phyloP scores from a whole-genome alignment of 179 eudicot species.

The Gypsophila paniculata region DNA sequence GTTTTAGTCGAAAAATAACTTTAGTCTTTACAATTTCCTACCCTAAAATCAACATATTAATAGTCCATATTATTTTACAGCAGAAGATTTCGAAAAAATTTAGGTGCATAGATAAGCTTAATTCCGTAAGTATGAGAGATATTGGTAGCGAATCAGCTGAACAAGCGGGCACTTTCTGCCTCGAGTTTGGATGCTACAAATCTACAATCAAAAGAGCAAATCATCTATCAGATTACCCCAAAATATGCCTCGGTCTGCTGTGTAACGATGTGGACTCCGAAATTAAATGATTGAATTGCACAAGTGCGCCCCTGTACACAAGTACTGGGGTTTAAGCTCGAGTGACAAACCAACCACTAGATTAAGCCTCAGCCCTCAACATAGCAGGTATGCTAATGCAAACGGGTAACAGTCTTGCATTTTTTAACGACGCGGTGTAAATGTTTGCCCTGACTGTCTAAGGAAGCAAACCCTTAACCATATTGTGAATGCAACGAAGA shows the following conservation, averaged over 20 bases:
- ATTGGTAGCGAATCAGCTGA: slow-evolving; percentile 5
- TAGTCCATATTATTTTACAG: slow-evolving; percentile 23
- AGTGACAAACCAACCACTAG: slow-evolving; percentile 4
- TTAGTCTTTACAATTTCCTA: neutral
- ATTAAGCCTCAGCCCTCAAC: neutral
- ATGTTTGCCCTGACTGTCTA: no score
- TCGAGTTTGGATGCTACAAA: slow-evolving; percentile 12
- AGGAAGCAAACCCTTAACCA: neutral
- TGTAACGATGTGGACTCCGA: neutral
- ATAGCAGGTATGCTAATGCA: neutral
- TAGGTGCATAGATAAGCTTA: slow-evolving; percentile 21
- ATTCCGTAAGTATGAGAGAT: slow-evolving; percentile 14
- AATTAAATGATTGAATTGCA: neutral
- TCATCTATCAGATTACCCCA: neutral
- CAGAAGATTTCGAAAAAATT: slow-evolving; percentile 8
- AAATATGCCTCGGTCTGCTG: neutral
- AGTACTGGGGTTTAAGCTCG: neutral
- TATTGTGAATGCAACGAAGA: neutral
- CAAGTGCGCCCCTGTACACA: neutral
- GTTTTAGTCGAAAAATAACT: neutral
- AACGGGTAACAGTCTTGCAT: neutral
- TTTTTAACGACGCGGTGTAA: neutral
- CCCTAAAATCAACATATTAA: neutral
- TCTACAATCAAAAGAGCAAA: slow-evolving; percentile 11
- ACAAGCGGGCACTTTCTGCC: slow-evolving; percentile 12